These are phyloP conservation scores for Elsinoe ampelina DNA, from an alignment of 2,329 filamentous ascomycete genomes.

Conservation along the genomic window DNA sequence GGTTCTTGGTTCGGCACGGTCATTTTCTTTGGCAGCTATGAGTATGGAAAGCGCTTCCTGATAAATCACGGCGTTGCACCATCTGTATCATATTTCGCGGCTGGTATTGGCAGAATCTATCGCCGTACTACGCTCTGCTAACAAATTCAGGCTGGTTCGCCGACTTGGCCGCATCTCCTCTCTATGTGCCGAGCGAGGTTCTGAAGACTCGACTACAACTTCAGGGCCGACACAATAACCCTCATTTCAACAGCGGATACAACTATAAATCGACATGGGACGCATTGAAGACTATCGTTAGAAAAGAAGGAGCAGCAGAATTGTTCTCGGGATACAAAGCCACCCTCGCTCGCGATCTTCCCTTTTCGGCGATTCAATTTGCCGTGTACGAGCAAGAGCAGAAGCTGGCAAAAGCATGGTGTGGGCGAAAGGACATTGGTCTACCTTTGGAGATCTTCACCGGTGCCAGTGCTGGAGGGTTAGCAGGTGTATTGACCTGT, in stretches of 20 bases:
- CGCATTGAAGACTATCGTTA: conserved; percentile 75
- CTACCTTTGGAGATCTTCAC: conserved; percentile 78
- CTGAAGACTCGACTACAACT: conserved; percentile 94
- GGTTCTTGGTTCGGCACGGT: conserved; percentile 92
- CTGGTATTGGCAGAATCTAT: conserved; percentile 48
- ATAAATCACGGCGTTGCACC: conserved; percentile 75
- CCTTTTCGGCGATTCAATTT: conserved; percentile 93
- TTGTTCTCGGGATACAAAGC: conserved; percentile 97
- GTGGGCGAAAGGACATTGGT: conserved; percentile 74
- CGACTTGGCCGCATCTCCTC: conserved; percentile 79
- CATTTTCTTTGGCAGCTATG: conserved; percentile 92
- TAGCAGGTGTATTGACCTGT: conserved; percentile 90
- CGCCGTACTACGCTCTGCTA: background rate
- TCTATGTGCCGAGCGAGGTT: conserved; percentile 96
- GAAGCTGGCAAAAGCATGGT: conserved; percentile 67
- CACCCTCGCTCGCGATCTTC: conserved; percentile 85
- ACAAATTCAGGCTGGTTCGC: conserved; percentile 65
- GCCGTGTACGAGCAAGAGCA: conserved; percentile 97
- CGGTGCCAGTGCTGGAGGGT: conserved; percentile 77
- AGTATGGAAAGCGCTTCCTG: conserved; percentile 85
- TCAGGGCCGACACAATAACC: conserved; percentile 91
- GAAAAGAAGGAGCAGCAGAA: conserved; percentile 70
- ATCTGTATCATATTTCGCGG: conserved; percentile 74
- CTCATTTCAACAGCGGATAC: conserved; percentile 86
- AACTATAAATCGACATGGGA: conserved; percentile 85